A percentile compares a stretch with the other conserved stretches of the same genome.
Conservation (phyloP, 768 basidiomycete genomes). For the Leucosporidium yakuticum region DNA sequence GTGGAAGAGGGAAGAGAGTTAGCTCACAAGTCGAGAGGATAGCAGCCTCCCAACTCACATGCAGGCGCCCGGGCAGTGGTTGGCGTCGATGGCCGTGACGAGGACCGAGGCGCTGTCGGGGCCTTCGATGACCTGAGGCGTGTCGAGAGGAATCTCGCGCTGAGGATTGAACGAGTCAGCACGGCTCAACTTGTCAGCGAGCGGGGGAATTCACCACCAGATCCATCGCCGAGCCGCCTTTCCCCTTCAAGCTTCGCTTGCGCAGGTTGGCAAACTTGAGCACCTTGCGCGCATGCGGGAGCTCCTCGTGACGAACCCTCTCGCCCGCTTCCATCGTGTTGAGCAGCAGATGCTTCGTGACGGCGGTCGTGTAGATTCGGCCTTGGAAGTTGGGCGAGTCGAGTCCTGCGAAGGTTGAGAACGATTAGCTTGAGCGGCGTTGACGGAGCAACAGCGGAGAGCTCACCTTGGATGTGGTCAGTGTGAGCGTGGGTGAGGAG, state of each 20-base stretch:
- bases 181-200: too few relatives aligned
- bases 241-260: constrained; percentile 76
- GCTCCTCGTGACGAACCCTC: constrained; percentile 54
- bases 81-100: constrained; percentile 79
- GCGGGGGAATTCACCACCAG: too few relatives aligned
- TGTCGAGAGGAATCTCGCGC: constrained; percentile 58
- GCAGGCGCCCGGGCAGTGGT: constrained; percentile 89
- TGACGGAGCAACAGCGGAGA: background rate
- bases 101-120: constrained; percentile 54
- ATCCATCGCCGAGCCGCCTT: constrained; percentile 38
- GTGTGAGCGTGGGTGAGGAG: constrained; percentile 87
- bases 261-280: constrained; percentile 68
- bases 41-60: constrained; percentile 56
- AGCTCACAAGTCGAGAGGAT: background rate
- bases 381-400: constrained; percentile 67
- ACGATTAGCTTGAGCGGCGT: fast-evolving
- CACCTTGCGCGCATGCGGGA: constrained; percentile 49
- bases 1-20: background rate
- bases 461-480: constrained; percentile 60
- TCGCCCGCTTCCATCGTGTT: constrained; percentile 48
- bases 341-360: constrained; percentile 81
- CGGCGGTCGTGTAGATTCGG: constrained; percentile 66
- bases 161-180: constrained; percentile 37
- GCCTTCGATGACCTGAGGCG: constrained; percentile 57
- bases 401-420: constrained; percentile 50